These are phyloP conservation scores for Gynostemma pentaphyllum DNA, from an alignment of 306 rosid genomes.

Conservation along the genomic window DNA sequence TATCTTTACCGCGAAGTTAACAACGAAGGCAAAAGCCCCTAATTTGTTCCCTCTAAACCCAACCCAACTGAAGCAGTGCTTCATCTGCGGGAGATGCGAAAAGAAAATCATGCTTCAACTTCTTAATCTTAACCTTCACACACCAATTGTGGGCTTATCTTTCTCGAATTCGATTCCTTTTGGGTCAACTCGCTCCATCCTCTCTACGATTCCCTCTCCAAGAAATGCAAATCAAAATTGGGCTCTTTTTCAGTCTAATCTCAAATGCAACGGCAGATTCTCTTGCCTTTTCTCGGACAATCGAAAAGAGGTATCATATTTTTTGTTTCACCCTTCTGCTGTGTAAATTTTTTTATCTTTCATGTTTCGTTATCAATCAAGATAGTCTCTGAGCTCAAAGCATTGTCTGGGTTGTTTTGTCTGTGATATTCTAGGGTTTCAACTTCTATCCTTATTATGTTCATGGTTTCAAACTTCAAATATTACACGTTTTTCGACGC, in stretches of 20 bases:
- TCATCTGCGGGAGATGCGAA: slow-evolving; percentile 4
- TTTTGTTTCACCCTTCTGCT: not conserved
- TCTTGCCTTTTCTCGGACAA: slow-evolving; percentile 65
- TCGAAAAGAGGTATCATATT: slow-evolving; percentile 42
- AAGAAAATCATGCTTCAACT: slow-evolving; percentile 39
- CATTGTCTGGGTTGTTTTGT: too few relatives aligned
- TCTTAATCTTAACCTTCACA: slow-evolving; percentile 43
- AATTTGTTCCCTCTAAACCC: too few relatives aligned
- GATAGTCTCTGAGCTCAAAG: not conserved
- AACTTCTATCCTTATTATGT: too few relatives aligned
- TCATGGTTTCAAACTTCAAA: too few relatives aligned
- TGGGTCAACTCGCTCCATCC: slow-evolving; percentile 16
- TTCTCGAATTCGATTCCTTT: slow-evolving; percentile 8
- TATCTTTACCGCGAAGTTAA: too few relatives aligned
- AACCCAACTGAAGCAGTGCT: not conserved
- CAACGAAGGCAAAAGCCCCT: too few relatives aligned
- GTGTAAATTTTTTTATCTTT: not conserved
- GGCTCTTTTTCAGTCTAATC: slow-evolving; percentile 33
- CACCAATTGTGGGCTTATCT: slow-evolving; percentile 12
- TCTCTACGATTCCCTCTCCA: slow-evolving; percentile 8
- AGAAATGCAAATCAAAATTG: slow-evolving; percentile 21
- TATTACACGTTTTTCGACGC: too few relatives aligned
- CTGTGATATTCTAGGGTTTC: not conserved
- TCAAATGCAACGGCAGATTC: slow-evolving; percentile 48
- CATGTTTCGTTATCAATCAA: not conserved